Base-by-base conservation (phyloP, 1,284 basidiomycete species). In the Heterobasidion annosum region DNA sequence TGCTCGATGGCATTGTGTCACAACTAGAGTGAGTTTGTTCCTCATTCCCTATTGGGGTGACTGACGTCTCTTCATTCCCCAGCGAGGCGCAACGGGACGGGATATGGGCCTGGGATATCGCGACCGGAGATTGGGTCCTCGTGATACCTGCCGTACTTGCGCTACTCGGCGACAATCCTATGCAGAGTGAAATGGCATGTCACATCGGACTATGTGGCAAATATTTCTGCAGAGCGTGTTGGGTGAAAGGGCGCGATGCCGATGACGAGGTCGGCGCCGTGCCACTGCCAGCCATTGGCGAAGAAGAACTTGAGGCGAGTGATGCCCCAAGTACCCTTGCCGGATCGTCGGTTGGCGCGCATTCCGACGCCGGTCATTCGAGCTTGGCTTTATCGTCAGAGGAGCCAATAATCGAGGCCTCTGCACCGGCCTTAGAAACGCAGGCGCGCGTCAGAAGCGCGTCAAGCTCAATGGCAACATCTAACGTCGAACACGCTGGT, bases 141-240 rank as follows among this genome's bases (percentile, higher is more conserved):
- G 15, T 72, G 0, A 56, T 75, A 1, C 67, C 68, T 0, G 63
- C 37, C 1, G 62, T 70, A 0, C 60, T 74, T 2, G 73, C 71
- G 0, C 53, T 74, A 2, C 63, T 70, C 0, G 71, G 73, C 0
- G 72, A 76, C 55, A 75, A 75, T 57, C 73, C 72, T 0, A 77
- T 75, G 75, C 71, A 73, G 50, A 74, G 73, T 48, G 71, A 75
- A 53, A 61, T 76, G 51, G 63, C 70, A 0, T 73, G 65, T 45
- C 74, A 77, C 49, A 69, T 74, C 52, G 73, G 75, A 0, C 53
- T 73, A 1, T 49, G 34, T 0, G 72, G 70, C 0, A 72, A 71
- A 37, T 64, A 61, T 19, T 73, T 75, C 52, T 77, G 74, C 58
- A 65, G 70, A 0, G 52, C 52, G 0, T 77, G 74, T 48, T 52